These are phyloP conservation scores for Acanthamoeba sp. DNA, from an alignment of 208 protist species.

Conservation along the genomic window DNA sequence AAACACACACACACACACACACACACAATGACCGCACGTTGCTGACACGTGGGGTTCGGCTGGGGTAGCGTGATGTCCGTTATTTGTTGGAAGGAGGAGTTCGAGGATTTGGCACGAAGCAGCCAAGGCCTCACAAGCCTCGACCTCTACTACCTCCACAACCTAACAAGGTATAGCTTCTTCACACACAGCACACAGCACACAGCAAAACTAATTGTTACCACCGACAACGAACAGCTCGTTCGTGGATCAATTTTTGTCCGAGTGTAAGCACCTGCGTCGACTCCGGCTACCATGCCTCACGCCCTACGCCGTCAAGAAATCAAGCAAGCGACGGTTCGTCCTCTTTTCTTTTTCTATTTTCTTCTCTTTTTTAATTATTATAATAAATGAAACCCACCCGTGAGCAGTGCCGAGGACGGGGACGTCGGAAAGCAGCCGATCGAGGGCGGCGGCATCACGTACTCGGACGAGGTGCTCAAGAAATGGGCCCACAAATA, in stretches of 20 bases:
- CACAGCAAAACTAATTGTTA: background rate
- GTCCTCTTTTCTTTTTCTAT: background rate
- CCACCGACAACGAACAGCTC: background rate
- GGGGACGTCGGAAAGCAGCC: background rate
- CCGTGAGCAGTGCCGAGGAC: background rate
- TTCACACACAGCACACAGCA: background rate
- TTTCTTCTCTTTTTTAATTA: background rate
- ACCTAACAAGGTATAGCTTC: conserved; percentile 10
- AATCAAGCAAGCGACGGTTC: background rate
- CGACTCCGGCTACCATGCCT: conserved; percentile 63
- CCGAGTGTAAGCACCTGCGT: conserved; percentile 8
- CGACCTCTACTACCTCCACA: conserved; percentile 69
- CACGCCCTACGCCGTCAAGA: conserved; percentile 8
- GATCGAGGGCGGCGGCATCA: background rate
- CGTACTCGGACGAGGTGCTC: conserved; percentile 2
- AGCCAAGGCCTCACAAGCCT: conserved; percentile 1
- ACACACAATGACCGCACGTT: no score
- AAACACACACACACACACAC: no score
- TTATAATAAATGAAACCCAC: background rate
- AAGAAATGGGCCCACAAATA: conserved; percentile 66
- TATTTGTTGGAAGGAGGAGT: conserved; percentile 70
- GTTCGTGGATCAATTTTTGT: conserved; percentile 48
- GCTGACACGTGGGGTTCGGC: background rate
- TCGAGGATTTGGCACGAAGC: conserved; percentile 34
- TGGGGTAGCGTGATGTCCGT: background rate